Evolutionary conservation across 495 filamentous ascomycete genomes (phyloP).

Genomic region (Neurospora pannonica): DNA sequence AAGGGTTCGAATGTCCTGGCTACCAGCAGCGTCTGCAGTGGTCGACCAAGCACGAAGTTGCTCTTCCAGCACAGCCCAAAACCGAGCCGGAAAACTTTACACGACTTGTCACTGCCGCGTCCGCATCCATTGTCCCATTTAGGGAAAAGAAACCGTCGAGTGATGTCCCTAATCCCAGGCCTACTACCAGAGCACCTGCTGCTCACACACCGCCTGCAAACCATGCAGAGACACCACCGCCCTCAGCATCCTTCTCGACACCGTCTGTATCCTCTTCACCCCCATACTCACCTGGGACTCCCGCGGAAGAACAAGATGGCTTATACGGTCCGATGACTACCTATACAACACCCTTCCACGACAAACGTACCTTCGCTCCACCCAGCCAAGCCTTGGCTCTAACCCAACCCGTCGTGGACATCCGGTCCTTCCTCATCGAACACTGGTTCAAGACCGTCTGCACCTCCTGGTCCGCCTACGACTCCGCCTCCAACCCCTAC

Average conservation of each 20-base stretch:
- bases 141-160: background rate
- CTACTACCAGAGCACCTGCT: background rate
- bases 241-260: conserved; percentile 1
- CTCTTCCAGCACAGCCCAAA: background rate
- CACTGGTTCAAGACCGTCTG: conserved; percentile 31
- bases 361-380: background rate
- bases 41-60: conserved; percentile 26
- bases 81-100: conserved; percentile 21
- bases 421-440: conserved; percentile 24
- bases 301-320: background rate
- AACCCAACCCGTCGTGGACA: conserved; percentile 19
- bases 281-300: conserved; percentile 2
- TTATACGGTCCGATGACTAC: background rate
- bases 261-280: conserved; percentile 1
- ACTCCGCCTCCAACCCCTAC: conserved; percentile 22
- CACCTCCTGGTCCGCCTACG: conserved; percentile 23
- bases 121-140: conserved; percentile 14
- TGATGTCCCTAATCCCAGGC: background rate
- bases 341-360: background rate
- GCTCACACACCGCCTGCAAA: background rate
- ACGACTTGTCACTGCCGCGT: conserved; percentile 23
- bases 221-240: background rate
- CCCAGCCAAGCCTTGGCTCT: conserved; percentile 2
- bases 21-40: conserved; percentile 29
- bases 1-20: conserved; percentile 23